Evolutionary conservation across 2,329 filamentous ascomycete genomes (phyloP).

Genomic region (Chaetomium globosum): DNA sequence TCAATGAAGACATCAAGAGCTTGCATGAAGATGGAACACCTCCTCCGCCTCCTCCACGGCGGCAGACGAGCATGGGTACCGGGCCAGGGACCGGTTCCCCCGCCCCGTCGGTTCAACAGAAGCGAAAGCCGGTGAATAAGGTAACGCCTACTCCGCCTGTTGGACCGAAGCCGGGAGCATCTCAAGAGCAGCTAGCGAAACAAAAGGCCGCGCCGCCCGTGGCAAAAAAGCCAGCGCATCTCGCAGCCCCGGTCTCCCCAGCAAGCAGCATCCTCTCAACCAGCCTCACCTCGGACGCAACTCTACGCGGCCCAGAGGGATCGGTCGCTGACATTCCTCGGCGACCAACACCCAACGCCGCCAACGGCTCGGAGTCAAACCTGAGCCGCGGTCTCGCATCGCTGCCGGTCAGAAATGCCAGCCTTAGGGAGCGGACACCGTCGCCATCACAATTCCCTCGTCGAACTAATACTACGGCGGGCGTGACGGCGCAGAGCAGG

Average conservation of each 20-base stretch:
- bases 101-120: slow-evolving; percentile 18
- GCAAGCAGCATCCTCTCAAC: slow-evolving; percentile 33
- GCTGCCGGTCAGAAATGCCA: slow-evolving; percentile 19
- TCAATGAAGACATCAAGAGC: slow-evolving; percentile 46
- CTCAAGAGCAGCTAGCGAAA: slow-evolving; percentile 45
- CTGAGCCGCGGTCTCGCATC: slow-evolving; percentile 13
- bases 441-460: slow-evolving; percentile 34
- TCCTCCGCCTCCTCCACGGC: slow-evolving; percentile 47
- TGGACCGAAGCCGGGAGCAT: slow-evolving; percentile 44
- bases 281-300: slow-evolving; percentile 15
- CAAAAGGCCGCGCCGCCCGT: slow-evolving; percentile 57
- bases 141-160: slow-evolving; percentile 37
- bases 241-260: slow-evolving; percentile 44
- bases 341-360: slow-evolving; percentile 20
- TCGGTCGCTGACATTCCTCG: slow-evolving; percentile 24
- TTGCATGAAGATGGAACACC: slow-evolving; percentile 32
- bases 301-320: slow-evolving; percentile 13
- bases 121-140: slow-evolving; percentile 35
- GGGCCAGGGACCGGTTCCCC: slow-evolving; percentile 17
- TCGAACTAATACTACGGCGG: slow-evolving; percentile 35
- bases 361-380: slow-evolving; percentile 16
- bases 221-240: slow-evolving; percentile 65
- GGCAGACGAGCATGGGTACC: slow-evolving; percentile 41
- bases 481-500: slow-evolving; percentile 27
- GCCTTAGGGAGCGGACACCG: slow-evolving; percentile 1